Percentiles rank a stretch among this genome's conserved stretches.
phyloP scores from a whole-genome alignment of 2,329 filamentous ascomycete genomes.

The Alternaria viburni region DNA sequence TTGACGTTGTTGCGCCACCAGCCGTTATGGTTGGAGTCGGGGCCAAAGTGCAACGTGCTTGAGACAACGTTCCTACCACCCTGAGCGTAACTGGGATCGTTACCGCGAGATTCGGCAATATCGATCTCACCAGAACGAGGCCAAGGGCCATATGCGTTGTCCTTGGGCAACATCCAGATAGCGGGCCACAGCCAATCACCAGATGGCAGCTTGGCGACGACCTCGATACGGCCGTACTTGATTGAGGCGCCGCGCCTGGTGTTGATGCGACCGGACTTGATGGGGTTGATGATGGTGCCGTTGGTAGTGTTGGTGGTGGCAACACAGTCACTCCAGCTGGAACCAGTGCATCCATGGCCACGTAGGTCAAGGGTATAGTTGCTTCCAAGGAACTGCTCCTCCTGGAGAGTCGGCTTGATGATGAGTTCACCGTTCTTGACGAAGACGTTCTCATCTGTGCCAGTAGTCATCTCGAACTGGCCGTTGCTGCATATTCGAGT shows the following conservation, averaged over 20 bases:
- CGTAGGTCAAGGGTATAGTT: conserved; percentile 73
- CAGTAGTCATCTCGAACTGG: conserved; percentile 79
- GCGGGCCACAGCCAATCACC: conserved; percentile 92
- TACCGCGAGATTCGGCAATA: conserved; percentile 80
- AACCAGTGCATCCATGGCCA: conserved; percentile 71
- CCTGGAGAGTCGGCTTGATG: conserved; percentile 80
- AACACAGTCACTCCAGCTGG: conserved; percentile 66
- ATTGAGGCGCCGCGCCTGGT: conserved; percentile 73
- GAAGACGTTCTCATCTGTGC: conserved; percentile 74
- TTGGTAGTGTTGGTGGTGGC: conserved; percentile 78
- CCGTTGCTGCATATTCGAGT: conserved; percentile 68
- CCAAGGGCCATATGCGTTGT: conserved; percentile 77
- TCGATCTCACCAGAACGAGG: conserved; percentile 84
- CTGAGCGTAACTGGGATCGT: conserved; percentile 76
- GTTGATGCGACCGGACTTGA: conserved; percentile 78
- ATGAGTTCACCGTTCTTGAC: conserved; percentile 71
- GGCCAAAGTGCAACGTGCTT: conserved; percentile 83
- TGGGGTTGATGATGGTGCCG: conserved; percentile 76
- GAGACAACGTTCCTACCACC: conserved; percentile 83
- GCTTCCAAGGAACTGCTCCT: conserved; percentile 67
- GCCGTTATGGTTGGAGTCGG: conserved; percentile 71
- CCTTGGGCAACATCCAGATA: conserved; percentile 86
- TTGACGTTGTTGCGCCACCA: conserved; percentile 88
- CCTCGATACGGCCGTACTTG: conserved; percentile 82
- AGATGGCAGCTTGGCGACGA: conserved; percentile 74